Evolutionary conservation across 2,329 filamentous ascomycete genomes (phyloP), one percentile per base, ranked within the genome.

Genomic region (Lachnellula occidentalis): DNA sequence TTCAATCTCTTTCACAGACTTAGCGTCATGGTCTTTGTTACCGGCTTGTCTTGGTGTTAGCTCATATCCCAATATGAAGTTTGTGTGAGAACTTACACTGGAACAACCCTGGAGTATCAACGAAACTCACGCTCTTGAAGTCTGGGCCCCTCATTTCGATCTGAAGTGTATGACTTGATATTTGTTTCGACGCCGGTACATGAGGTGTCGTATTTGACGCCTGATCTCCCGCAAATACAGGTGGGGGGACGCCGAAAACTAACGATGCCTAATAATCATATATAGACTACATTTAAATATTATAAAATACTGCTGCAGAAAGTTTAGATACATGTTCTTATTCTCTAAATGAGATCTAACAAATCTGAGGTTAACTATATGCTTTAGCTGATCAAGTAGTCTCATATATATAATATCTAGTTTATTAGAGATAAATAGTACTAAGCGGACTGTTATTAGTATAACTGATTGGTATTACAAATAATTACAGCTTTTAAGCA

Each of bases 91-190:
- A 49, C 51, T 24, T 36, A 53, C 51, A 42, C 11, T 24, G 31
- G 11, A 34, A 48, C 21, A 53, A 21, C 21, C 51, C 51, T 34
- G 51, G 51, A 17, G 51, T 53, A 31, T 53, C 45, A n/a, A 53
- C 45, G 15, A 53, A 43, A 49, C 45, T 49, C 5, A 53, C 27
- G 27, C 45, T 53, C 27, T 48, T 48, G 34, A 53, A 53, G 9
- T 53, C 17, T 4, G 51, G 51, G 6, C 51, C 45, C 39, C 19
- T 53, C 51, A 53, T 53, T 27, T 53, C 46, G 3, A 53, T 42
- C n/a, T 45, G 51, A 15, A 53, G 24, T 14, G 34, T 36, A 34
- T 53, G 36, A 5, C 34, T 43, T 11, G 51, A 53, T 19, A 53
- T 53, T n/a, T 53, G 31, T 12, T 22, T 48, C n/a, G 27, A 17